Percentiles rank a stretch among this genome's conserved stretches.
Conservation (phyloP, 2,329 filamentous ascomycete species). For the Penicillium occitanis region DNA sequence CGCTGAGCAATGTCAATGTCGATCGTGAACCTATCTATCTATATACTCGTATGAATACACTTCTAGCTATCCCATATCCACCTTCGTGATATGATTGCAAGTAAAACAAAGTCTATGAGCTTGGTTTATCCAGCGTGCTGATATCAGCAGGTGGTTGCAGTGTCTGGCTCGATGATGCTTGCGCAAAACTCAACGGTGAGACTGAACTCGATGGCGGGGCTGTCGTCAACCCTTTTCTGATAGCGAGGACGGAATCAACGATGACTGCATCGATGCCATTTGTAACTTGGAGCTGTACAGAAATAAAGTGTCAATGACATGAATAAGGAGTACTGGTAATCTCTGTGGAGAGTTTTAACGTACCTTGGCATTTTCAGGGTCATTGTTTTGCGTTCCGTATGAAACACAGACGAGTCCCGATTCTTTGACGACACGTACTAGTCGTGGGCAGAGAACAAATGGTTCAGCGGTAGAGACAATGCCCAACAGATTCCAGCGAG, state of each 20-base stretch:
- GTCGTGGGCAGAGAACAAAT: conserved; percentile 79
- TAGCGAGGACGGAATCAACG: conserved; percentile 89
- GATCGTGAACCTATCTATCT: neutral
- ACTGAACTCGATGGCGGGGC: conserved; percentile 24
- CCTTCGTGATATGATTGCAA: neutral
- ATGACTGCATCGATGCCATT: conserved; percentile 98
- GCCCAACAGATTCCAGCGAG: conserved; percentile 89
- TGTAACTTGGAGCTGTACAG: conserved; percentile 73
- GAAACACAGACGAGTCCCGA: conserved; percentile 90
- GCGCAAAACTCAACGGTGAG: conserved; percentile 23
- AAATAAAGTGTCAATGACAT: conserved; percentile 12
- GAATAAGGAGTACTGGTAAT: neutral
- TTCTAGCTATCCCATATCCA: neutral
- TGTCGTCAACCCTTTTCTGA: conserved; percentile 79
- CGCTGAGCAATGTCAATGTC: neutral
- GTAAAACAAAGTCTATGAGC: neutral
- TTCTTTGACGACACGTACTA: conserved; percentile 93
- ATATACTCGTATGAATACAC: neutral
- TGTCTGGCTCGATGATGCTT: conserved; percentile 17
- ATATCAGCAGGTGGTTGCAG: conserved; percentile 17
- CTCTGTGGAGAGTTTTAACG: conserved; percentile 30
- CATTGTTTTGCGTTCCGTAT: conserved; percentile 89
- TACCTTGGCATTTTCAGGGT: conserved; percentile 81
- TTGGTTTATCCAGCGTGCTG: conserved; percentile 15
- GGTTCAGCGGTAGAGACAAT: conserved; percentile 88